A percentile compares a stretch with the other conserved stretches of the same genome.
Evolutionary conservation across 208 protist species (phyloP).

Genomic region (Balamuthia mandrillaris): DNA sequence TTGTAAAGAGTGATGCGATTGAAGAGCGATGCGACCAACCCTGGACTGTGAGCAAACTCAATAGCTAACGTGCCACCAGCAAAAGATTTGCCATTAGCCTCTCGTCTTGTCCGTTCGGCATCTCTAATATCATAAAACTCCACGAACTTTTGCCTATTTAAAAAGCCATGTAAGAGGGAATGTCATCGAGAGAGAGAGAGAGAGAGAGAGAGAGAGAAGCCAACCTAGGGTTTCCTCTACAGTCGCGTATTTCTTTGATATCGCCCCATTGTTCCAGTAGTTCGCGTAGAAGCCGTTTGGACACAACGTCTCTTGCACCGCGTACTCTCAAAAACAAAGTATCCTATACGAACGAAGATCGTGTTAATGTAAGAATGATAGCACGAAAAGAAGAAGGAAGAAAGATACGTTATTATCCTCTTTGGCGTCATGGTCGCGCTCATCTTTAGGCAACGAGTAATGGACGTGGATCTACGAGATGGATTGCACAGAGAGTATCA

Average conservation of each 20-base stretch:
- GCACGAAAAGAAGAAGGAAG: not conserved
- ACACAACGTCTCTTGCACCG: not conserved
- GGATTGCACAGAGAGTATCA: not conserved
- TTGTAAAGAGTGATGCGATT: too few relatives aligned
- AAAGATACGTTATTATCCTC: not conserved
- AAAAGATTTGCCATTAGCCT: too few relatives aligned
- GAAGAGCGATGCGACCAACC: too few relatives aligned
- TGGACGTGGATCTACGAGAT: not conserved
- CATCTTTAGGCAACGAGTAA: not conserved
- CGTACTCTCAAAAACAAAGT: not conserved
- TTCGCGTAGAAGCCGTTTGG: not conserved
- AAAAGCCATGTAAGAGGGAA: not conserved
- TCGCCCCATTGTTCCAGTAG: not conserved
- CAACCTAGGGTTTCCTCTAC: not conserved
- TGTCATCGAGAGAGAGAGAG: not conserved
- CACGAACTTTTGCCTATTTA: not conserved
- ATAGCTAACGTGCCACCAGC: too few relatives aligned
- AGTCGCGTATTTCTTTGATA: not conserved
- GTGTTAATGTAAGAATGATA: not conserved
- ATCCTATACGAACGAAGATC: not conserved
- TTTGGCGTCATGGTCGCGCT: not conserved
- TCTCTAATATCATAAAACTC: not conserved
- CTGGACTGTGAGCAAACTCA: too few relatives aligned
- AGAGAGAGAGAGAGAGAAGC: too few relatives aligned
- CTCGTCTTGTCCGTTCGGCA: not conserved